Evolutionary conservation across 2,329 filamentous ascomycete species (phyloP), one percentile per base, ranked within the genome.

Genomic region (Dactylella cylindrospora): DNA sequence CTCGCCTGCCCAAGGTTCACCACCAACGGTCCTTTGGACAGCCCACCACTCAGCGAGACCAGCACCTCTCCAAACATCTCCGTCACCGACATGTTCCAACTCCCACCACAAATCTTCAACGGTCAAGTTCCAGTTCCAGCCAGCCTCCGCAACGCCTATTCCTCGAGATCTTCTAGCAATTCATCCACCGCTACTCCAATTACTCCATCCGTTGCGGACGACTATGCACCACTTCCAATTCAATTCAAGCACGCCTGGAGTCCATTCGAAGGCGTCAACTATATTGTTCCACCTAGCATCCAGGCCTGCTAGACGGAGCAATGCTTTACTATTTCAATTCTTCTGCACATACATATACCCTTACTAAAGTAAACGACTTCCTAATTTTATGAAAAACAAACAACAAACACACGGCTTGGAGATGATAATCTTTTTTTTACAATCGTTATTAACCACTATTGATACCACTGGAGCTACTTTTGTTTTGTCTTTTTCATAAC

Each of bases 1-100:
- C 72, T 85, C 69, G 79, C 82, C 65, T 96, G 90, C 77, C 78
- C 84, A 25, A 77, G 78, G 66, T 89, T 96, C 73, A 94, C 85
- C 19, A 74, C 70, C 72, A 59, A 76, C 73, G 70, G 65, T 20
- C 66, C 64, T 13, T 53, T 68, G 32, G 64, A 67, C 65, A 67
- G 64, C 52, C 66, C 68, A 33, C 66, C 67, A 13, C 57, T 66
- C 28, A 67, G 66, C 10, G 67, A 68, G 38, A 62, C 57, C 33
- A 61, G 44, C 53, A 65, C 49, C 53, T 66, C 59, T 60, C 65
- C 36, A 67, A 66, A 44, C 53, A 64, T 51, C 46, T 66, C 65
- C 22, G 66, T 66, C 31, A 66, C 67, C 46, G 67, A 68, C 41
- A 62, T 65, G 47, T 69, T 68, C 50, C 53, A 68, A 41, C 65